Evolutionary conservation across 1,284 basidiomycete genomes (phyloP), one percentile per base, ranked within the genome.

Genomic region (Ganoderma sinense): DNA sequence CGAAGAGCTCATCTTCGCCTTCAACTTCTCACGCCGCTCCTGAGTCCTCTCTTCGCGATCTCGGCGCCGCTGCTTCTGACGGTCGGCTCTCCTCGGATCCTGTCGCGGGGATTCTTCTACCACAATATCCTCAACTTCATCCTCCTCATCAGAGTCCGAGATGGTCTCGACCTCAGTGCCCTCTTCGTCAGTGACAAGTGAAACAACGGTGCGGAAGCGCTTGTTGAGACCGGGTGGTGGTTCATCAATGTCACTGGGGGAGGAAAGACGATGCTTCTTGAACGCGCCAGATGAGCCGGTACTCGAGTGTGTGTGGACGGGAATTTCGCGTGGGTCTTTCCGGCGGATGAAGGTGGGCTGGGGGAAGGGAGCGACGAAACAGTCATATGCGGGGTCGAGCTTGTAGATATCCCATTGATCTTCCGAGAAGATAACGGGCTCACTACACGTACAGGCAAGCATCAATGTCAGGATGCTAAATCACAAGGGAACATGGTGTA

Each of bases 381-480:
- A 94, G 39, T 88, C 85, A 74, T 93, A 94, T 23, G 80, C 78
- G 1, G 89, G 87, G 75, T 94, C 93, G 16, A 94, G 84, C 77
- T 94, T 94, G 81, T 94, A 91, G 45, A 94, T 89, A 70, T 94
- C 93, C 93, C 93, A 94, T 78, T 94, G 91, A 51, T 94, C 91
- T 76, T 91, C 89, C 39, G 87, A 86, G 74, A 86, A 86, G 68
- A 86, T 77, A 58, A 86, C 79, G 8, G 81, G 78, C 80, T 87
- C 81, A 4, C 90, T 91, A 55, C 11, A 33, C 14, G 33, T 5
- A 56, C n/a, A 39, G 23, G 29, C n/a, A 26, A 16, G 8, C 0
- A 16, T 13, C 40, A 23, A 11, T 20, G 26, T 40, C 36, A 53
- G 65, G 16, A 51, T 36, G 59, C 13, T 14, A 31, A 59, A 31